These are phyloP conservation scores for Platanus orientalis DNA, from an alignment of 164 flowering plant genomes.

Conservation along the genomic window DNA sequence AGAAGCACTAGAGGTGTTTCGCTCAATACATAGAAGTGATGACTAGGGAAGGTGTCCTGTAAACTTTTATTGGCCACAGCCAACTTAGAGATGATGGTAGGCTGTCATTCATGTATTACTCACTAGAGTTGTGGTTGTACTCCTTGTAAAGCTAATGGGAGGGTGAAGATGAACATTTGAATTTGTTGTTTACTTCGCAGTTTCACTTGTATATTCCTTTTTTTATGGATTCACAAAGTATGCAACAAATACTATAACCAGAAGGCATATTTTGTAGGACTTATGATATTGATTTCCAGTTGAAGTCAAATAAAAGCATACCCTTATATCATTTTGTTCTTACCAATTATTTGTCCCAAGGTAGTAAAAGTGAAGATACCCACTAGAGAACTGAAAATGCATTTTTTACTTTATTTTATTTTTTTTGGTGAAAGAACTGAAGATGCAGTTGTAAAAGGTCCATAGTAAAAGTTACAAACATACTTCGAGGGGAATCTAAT, in stretches of 20 bases:
- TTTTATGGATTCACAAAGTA: not conserved
- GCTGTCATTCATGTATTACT: not conserved
- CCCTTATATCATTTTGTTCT: too few relatives aligned
- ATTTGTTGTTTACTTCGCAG: not conserved
- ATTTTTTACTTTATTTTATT: too few relatives aligned
- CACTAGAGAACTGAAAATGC: too few relatives aligned
- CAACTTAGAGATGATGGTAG: not conserved
- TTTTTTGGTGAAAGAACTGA: too few relatives aligned
- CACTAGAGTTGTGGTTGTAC: not conserved
- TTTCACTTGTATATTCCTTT: not conserved
- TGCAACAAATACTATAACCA: not conserved
- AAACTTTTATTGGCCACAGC: not conserved
- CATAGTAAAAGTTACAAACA: too few relatives aligned
- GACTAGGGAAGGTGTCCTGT: not conserved
- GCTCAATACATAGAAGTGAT: not conserved
- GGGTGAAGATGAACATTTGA: not conserved
- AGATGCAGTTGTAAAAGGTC: too few relatives aligned
- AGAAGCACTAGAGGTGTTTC: not conserved
- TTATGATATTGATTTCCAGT: not conserved
- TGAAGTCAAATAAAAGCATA: too few relatives aligned
- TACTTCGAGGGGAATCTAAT: too few relatives aligned
- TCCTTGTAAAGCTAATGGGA: not conserved
- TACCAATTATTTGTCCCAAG: too few relatives aligned
- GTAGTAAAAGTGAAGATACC: too few relatives aligned
- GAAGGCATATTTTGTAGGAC: not conserved